These are phyloP conservation scores for Physaria fendleri DNA, from an alignment of 345 rosid species.

Conservation along the genomic window DNA sequence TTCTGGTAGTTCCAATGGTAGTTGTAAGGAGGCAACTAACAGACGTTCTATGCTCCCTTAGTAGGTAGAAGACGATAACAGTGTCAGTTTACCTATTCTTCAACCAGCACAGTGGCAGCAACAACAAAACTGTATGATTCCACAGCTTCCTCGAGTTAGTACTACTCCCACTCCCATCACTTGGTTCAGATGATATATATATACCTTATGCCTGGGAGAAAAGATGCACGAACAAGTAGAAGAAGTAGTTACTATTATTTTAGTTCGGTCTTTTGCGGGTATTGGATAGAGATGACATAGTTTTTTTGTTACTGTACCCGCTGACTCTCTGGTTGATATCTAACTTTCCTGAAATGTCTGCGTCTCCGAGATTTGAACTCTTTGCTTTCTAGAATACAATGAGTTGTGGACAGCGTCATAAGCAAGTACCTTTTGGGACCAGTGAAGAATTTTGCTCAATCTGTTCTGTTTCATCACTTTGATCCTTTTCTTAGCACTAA, in stretches of 20 bases:
- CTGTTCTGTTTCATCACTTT: no score
- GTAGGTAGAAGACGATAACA: conserved; percentile 34
- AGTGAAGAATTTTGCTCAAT: no score
- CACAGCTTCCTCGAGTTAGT: conserved; percentile 35
- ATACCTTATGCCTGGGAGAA: background rate
- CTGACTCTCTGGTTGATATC: no score
- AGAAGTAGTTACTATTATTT: background rate
- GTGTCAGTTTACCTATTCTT: background rate
- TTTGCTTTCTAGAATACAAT: no score
- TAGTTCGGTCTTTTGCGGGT: background rate
- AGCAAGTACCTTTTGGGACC: no score
- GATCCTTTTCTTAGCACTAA: no score
- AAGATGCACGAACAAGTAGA: background rate
- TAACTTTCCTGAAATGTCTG: no score
- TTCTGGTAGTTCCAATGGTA: no score
- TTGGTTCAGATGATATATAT: conserved; percentile 40
- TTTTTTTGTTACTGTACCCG: background rate
- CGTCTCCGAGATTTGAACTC: no score
- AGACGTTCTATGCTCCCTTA: no score
- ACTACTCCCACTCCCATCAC: conserved; percentile 50
- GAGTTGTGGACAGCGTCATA: no score
- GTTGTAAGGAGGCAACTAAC: no score
- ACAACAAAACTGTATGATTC: conserved; percentile 50
- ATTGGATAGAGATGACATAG: background rate
- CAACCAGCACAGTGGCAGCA: conserved; percentile 35